Conservation (phyloP, 1,139 yeast genomes). For the Lodderomyces elongisporus region DNA sequence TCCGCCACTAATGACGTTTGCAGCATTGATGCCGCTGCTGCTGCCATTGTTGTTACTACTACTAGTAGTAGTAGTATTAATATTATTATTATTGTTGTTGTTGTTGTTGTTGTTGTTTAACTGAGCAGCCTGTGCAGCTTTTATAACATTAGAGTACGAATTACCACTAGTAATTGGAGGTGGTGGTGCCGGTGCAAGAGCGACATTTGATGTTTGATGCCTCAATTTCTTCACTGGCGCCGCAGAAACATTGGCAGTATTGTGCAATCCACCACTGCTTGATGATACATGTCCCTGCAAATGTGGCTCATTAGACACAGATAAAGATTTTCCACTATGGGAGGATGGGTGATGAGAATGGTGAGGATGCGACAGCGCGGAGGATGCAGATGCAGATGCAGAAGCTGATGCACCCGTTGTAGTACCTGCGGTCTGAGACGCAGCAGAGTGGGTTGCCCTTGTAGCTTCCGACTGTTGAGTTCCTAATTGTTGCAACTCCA, state of each 20-base stretch:
- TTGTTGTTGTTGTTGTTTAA: constrained; percentile 1
- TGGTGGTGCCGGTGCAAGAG: constrained; percentile 16
- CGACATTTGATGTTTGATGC: constrained; percentile 8
- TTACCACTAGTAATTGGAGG: constrained; percentile 14
- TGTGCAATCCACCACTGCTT: neutral
- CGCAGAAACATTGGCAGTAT: constrained; percentile 7
- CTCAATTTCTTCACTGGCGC: constrained; percentile 10
- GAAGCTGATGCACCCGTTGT: constrained; percentile 2
- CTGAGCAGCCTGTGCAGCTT: constrained; percentile 17
- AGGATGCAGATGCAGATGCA: constrained; percentile 1
- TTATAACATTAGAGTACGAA: constrained; percentile 21
- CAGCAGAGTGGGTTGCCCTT: constrained; percentile 3
- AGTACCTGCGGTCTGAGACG: constrained; percentile 2
- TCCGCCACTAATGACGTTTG: neutral
- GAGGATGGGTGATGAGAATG: neutral
- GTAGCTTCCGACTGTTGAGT: constrained; percentile 6
- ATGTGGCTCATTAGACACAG: no score
- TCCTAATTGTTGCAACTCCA: constrained; percentile 5
- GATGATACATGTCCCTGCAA: constrained; percentile 1
- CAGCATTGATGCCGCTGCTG: neutral
- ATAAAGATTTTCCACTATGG: neutral
- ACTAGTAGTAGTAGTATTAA: neutral
- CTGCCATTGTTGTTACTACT: neutral
- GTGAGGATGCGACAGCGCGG: no score
- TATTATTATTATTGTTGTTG: neutral